Conservation (phyloP, 306 rosid species). For the Dicorynia guianensis region DNA sequence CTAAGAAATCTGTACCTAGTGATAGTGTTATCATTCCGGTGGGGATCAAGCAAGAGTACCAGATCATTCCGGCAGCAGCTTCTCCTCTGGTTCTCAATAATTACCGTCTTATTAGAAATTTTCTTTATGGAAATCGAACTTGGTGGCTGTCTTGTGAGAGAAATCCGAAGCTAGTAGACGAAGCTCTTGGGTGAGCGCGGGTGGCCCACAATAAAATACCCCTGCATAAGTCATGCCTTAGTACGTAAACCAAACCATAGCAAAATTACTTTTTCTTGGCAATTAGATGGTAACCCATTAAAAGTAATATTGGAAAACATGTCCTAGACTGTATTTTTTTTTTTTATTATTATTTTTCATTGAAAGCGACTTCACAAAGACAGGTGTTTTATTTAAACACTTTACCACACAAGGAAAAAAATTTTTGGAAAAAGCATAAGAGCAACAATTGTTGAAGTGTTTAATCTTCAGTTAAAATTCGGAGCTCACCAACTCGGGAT, state of each 20-base stretch:
- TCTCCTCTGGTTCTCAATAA: background rate
- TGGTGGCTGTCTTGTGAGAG: slow-evolving; percentile 60
- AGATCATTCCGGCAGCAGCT: slow-evolving; percentile 7
- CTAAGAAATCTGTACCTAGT: slow-evolving; percentile 15
- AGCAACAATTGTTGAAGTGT: slow-evolving; percentile 5
- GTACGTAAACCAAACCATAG: too few relatives aligned
- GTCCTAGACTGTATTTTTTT: background rate
- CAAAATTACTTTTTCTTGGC: background rate
- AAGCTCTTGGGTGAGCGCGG: slow-evolving; percentile 48
- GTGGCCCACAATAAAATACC: slow-evolving; percentile 72
- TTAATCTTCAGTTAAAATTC: slow-evolving; percentile 10
- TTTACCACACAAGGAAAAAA: background rate
- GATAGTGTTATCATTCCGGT: slow-evolving; percentile 20
- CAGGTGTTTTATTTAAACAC: background rate
- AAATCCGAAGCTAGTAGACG: slow-evolving; percentile 58
- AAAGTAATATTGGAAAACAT: background rate
- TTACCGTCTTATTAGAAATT: slow-evolving; percentile 47
- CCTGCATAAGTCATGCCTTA: slow-evolving; percentile 54
- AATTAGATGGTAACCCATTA: too few relatives aligned
- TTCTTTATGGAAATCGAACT: slow-evolving; percentile 64
- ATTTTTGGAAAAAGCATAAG: background rate
- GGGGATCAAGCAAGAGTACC: slow-evolving; percentile 31
- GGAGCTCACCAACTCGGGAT: slow-evolving; percentile 61
- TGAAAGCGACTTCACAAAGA: slow-evolving; percentile 2
- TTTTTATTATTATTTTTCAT: slow-evolving; percentile 22